Evolutionary conservation across 345 rosid genomes (phyloP).

Genomic region (Trapa incisa): DNA sequence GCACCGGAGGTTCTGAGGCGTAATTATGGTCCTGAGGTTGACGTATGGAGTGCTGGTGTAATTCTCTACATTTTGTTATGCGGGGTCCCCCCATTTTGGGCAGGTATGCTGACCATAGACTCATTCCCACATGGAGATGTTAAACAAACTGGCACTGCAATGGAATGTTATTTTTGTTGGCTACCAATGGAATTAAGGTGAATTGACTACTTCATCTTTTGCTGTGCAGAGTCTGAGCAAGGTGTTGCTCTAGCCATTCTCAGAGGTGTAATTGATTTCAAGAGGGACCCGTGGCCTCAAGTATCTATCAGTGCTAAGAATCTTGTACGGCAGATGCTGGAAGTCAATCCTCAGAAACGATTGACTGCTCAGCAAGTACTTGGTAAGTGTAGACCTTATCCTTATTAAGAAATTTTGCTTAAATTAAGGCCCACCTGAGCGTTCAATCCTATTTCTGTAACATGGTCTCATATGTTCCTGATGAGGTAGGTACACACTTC

Average conservation of each 20-base stretch:
- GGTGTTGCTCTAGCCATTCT: conserved; percentile 94
- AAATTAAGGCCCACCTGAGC: no score
- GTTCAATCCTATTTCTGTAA: not conserved
- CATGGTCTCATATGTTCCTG: not conserved
- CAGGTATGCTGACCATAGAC: conserved; percentile 30
- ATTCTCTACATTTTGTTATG: conserved; percentile 74
- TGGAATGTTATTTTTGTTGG: not conserved
- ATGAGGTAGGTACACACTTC: not conserved
- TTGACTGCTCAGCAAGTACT: conserved; percentile 84
- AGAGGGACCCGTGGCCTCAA: conserved; percentile 97
- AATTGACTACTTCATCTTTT: not conserved
- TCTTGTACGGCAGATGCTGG: conserved; percentile 77
- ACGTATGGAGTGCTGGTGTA: conserved; percentile 92
- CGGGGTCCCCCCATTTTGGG: conserved; percentile 97
- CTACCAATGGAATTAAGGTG: not conserved
- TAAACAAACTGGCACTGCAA: not conserved
- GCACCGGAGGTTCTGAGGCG: conserved; percentile 88
- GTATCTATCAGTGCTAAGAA: conserved; percentile 78
- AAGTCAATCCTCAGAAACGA: conserved; percentile 65
- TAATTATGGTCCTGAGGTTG: conserved; percentile 85
- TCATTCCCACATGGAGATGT: not conserved
- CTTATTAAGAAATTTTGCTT: not conserved
- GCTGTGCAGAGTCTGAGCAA: conserved; percentile 73
- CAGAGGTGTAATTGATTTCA: conserved; percentile 70
- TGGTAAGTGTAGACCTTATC: conserved; percentile 27